Conservation (phyloP, 768 basidiomycete genomes). For the Panaeolus papilionaceus region DNA sequence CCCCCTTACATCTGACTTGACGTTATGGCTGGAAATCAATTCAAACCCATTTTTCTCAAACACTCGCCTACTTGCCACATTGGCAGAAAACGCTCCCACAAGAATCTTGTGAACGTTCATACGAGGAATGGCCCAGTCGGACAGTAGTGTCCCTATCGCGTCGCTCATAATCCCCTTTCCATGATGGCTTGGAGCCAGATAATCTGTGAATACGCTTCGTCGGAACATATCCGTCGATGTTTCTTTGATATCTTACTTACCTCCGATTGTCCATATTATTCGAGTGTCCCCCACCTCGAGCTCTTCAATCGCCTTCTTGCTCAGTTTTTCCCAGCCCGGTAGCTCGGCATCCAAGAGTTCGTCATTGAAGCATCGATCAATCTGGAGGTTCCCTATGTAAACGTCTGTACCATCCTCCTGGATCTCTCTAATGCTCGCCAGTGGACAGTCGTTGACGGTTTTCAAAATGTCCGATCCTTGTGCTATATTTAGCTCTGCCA, state of each 20-base stretch:
- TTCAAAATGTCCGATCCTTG: slow-evolving; percentile 30
- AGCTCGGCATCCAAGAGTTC: slow-evolving; percentile 36
- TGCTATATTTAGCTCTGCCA: slow-evolving; percentile 17
- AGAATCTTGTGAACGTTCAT: slow-evolving; percentile 59
- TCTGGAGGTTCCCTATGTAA: slow-evolving; percentile 52
- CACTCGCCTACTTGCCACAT: slow-evolving; percentile 62
- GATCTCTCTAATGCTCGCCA: slow-evolving; percentile 57
- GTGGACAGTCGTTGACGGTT: slow-evolving; percentile 49
- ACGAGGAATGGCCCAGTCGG: slow-evolving; percentile 64
- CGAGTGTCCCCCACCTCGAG: slow-evolving; percentile 53
- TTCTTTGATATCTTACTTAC: slow-evolving; percentile 24
- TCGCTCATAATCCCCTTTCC: slow-evolving; percentile 64
- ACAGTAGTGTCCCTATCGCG: slow-evolving; percentile 57
- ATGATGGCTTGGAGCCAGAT: slow-evolving; percentile 33
- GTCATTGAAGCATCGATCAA: slow-evolving; percentile 40
- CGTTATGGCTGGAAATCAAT: slow-evolving; percentile 39
- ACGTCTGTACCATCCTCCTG: slow-evolving; percentile 57
- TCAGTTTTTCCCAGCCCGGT: slow-evolving; percentile 41
- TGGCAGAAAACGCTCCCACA: slow-evolving; percentile 53
- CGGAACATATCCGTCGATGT: neutral
- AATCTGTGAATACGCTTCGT: slow-evolving; percentile 27
- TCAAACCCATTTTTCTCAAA: slow-evolving; percentile 73
- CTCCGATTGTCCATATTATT: slow-evolving; percentile 46
- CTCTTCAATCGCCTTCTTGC: slow-evolving; percentile 43
- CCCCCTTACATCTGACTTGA: slow-evolving; percentile 43